Base-by-base conservation (phyloP, 2,329 filamentous ascomycete species). In the Calcarisporium arbuscula region DNA sequence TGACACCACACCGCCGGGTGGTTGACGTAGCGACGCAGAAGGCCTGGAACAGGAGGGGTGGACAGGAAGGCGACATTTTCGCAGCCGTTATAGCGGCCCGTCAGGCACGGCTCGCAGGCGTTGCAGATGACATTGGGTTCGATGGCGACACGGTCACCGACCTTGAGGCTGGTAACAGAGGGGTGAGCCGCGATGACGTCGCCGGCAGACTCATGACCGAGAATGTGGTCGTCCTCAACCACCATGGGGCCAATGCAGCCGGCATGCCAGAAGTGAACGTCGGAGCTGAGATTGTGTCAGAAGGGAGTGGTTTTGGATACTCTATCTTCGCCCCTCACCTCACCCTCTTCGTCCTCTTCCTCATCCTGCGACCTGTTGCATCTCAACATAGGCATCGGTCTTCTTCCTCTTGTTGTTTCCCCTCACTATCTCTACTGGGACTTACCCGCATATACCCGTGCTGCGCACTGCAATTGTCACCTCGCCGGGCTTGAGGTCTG, bases 211-310 rank as follows among this genome's bases (percentile, higher is more conserved):
- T 96, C 90, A 69, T 96, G 90, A 47, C 90, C 90, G 15, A 96
- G 80, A 53, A 95, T 88, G 61, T 95, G 90, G 53, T 89, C 82
- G 53, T 75, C 84, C 47, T 75, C 74, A 30, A 96, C 90, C 44
- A 95, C 82, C 89, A 95, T 95, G 48, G 89, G 89, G 19, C 90
- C 90, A 56, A 96, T 96, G 67, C 85, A 85, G 47, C 90, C 90
- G 32, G 84, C 83, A 57, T 94, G 86, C 90, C 90, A 96, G 70
- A 96, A 96, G 66, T 96, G 90, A 37, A 96, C 82, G 61, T 95
- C 89, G 41, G 86, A 94, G 38, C 85, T 90, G 50, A 33, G 8
- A 12, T 14, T 30, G 25, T 4, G 14, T 14, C 22, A 14, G 22
- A 10, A 14, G 22, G 14, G 14, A 14, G 14, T 4, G 4, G 22